Percentiles rank a stretch among this genome's conserved stretches.
phyloP scores from a whole-genome alignment of 108 stramenopile genomes.

The Cyclotella baltica region DNA sequence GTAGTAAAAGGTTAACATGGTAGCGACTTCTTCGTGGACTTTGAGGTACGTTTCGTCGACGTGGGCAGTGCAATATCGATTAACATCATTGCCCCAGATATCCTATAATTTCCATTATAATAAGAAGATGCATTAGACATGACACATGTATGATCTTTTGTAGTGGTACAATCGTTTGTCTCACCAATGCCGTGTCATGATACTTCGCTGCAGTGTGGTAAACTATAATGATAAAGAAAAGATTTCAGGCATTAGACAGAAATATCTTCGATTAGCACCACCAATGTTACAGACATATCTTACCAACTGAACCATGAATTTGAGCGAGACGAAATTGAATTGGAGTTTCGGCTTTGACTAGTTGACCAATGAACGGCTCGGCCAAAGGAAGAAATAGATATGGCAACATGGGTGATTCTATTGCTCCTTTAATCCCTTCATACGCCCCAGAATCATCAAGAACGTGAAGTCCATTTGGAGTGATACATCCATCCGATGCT shows the following conservation, averaged over 20 bases:
- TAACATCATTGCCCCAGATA: not conserved
- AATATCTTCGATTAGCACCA: too few relatives aligned
- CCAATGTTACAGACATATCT: not conserved
- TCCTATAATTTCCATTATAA: too few relatives aligned
- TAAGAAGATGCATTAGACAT: too few relatives aligned
- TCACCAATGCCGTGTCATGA: not conserved
- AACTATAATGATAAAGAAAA: not conserved
- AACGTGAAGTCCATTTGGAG: not conserved
- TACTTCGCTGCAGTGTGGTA: constrained; percentile 5
- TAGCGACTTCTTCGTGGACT: not conserved
- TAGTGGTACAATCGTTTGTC: too few relatives aligned
- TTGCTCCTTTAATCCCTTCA: not conserved
- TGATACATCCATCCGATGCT: constrained; percentile 1
- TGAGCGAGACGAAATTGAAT: not conserved
- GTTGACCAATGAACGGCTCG: not conserved
- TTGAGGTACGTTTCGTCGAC: not conserved
- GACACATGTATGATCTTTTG: too few relatives aligned
- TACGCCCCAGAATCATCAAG: not conserved
- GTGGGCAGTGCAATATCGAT: not conserved
- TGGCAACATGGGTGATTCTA: not conserved
- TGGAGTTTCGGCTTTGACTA: constrained; percentile 1
- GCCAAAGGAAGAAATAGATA: constrained; percentile 1
- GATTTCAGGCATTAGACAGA: not conserved
- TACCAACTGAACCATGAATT: constrained; percentile 1
- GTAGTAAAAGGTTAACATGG: not conserved